Conservation (phyloP, 192 early-diverging fungal species). For the Mortierella antarctica region DNA sequence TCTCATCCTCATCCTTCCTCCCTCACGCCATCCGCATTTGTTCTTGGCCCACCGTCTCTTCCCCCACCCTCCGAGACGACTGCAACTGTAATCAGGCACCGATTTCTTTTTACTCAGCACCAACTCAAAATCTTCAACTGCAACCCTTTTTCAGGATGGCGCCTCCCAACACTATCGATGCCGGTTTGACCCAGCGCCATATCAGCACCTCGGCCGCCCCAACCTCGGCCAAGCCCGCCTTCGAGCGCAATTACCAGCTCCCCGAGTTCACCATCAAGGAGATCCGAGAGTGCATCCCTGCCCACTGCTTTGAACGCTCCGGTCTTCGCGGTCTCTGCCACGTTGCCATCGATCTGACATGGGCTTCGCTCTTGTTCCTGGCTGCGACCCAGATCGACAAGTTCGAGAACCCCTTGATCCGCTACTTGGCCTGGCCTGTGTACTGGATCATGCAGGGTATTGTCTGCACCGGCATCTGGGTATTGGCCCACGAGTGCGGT, state of each 20-base stretch:
- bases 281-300: slow-evolving; percentile 88
- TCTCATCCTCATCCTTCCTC: neutral
- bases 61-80: too few relatives aligned
- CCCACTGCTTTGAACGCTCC: slow-evolving; percentile 92
- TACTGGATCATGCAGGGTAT: slow-evolving; percentile 91
- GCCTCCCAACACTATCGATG: slow-evolving; percentile 54
- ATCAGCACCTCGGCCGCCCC: slow-evolving; percentile 5
- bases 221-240: slow-evolving; percentile 16
- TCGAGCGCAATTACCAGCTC: slow-evolving; percentile 63
- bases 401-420: slow-evolving; percentile 57
- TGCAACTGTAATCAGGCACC: too few relatives aligned
- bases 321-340: slow-evolving; percentile 83
- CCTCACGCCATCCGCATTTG: neutral
- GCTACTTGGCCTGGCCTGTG: slow-evolving; percentile 73
- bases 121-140: neutral
- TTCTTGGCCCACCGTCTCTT: too few relatives aligned
- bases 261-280: slow-evolving; percentile 91
- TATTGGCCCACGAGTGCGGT: slow-evolving; percentile 92
- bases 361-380: slow-evolving; percentile 71
- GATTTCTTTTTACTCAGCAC: too few relatives aligned
- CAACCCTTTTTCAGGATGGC: slow-evolving; percentile 29
- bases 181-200: slow-evolving; percentile 44
- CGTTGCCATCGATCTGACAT: slow-evolving; percentile 80
- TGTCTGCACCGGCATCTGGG: slow-evolving; percentile 91
- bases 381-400: slow-evolving; percentile 77